A percentile compares a stretch with the other conserved stretches of the same genome.
phyloP scores from a whole-genome alignment of 768 basidiomycete species.

The Jaapia argillacea region DNA sequence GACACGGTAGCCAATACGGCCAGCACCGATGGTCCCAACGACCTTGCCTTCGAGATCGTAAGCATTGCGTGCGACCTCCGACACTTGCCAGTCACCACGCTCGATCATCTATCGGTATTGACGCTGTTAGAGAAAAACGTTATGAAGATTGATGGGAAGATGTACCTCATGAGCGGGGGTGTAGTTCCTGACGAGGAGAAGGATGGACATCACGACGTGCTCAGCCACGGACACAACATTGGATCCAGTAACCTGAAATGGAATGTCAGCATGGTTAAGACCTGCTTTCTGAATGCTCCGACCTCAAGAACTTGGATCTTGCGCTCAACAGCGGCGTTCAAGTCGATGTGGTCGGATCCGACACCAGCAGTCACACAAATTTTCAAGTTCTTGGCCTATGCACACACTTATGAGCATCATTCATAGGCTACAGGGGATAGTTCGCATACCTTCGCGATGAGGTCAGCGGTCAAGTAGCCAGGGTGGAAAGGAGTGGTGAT shows the following conservation, averaged over 20 bases:
- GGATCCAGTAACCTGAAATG: conserved; percentile 61
- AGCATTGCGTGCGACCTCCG: conserved; percentile 70
- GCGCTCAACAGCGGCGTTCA: conserved; percentile 77
- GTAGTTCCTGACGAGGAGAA: conserved; percentile 86
- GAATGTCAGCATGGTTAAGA: conserved; percentile 5
- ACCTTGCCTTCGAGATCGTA: conserved; percentile 89
- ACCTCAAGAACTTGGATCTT: conserved; percentile 73
- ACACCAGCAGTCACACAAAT: conserved; percentile 87
- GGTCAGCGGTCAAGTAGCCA: conserved; percentile 68
- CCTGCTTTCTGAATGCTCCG: conserved; percentile 2
- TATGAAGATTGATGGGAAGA: neutral
- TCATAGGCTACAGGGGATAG: neutral
- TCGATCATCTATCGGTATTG: conserved; percentile 53
- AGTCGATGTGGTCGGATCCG: conserved; percentile 84
- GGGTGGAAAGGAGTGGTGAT: conserved; percentile 87
- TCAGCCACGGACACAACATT: conserved; percentile 91
- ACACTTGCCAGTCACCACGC: conserved; percentile 81
- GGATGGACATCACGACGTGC: conserved; percentile 86
- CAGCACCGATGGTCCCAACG: conserved; percentile 79
- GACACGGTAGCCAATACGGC: conserved; percentile 81
- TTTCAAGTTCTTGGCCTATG: conserved; percentile 80
- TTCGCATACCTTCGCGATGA: conserved; percentile 49
- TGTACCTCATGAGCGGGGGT: conserved; percentile 74
- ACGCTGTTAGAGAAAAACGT: neutral
- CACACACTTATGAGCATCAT: conserved; percentile 1